Conservation (phyloP, 129 eudicot species). For the Tagetes erecta region DNA sequence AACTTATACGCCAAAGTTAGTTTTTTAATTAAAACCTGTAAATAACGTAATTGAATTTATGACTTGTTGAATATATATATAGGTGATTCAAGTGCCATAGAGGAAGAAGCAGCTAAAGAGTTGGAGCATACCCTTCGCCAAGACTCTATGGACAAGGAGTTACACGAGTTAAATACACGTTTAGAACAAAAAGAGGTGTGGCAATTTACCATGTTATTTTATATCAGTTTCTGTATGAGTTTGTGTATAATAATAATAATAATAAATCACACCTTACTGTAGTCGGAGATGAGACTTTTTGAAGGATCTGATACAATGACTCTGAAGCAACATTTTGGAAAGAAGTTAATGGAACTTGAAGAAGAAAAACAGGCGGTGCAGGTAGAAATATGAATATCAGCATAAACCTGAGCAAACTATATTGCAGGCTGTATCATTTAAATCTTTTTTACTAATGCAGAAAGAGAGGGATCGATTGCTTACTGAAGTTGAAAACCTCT, state of each 20-base stretch:
- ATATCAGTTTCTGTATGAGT: not conserved
- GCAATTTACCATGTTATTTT: not conserved
- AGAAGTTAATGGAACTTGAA: constrained; percentile 90
- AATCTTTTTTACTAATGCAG: constrained; percentile 42
- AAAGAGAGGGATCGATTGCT: constrained; percentile 84
- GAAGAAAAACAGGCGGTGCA: constrained; percentile 94
- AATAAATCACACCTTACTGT: constrained; percentile 28
- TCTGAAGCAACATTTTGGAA: constrained; percentile 98
- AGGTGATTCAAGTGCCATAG: constrained; percentile 84
- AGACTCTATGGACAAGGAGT: constrained; percentile 91
- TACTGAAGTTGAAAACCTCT: constrained; percentile 88
- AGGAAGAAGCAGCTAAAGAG: constrained; percentile 91
- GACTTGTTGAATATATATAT: constrained; percentile 31
- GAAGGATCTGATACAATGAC: constrained; percentile 81
- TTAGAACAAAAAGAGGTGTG: constrained; percentile 88
- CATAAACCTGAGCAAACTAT: constrained; percentile 3
- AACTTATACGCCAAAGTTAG: not conserved
- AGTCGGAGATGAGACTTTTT: constrained; percentile 93
- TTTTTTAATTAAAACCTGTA: not conserved
- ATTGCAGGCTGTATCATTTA: not conserved
- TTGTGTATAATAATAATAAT: constrained; percentile 2
- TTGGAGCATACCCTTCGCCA: constrained; percentile 94
- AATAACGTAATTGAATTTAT: constrained; percentile 4
- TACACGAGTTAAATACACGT: constrained; percentile 78
- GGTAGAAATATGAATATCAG: constrained; percentile 43